Conservation (phyloP, 176 grass and related monocot species). For the Lolium multiflorum region DNA sequence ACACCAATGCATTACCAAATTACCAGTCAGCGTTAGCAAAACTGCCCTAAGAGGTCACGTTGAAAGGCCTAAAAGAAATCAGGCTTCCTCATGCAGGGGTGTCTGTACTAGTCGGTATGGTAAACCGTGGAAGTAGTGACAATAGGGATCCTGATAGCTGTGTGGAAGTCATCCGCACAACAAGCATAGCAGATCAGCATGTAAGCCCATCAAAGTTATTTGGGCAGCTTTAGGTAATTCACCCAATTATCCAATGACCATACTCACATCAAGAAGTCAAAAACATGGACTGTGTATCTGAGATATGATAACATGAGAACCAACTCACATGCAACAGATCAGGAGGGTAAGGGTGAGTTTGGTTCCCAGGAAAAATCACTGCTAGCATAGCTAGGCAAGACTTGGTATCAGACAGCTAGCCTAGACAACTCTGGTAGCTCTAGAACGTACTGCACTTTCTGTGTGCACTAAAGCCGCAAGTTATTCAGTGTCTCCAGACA, state of each 20-base stretch:
- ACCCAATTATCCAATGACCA: neutral
- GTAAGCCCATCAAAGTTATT: neutral
- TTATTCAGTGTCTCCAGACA: neutral
- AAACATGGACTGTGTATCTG: neutral
- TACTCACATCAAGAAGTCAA: conserved; percentile 13
- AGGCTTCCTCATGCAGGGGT: no score
- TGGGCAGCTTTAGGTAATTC: neutral
- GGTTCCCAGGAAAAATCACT: no score
- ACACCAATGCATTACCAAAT: neutral
- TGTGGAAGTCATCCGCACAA: neutral
- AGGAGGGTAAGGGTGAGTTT: no score
- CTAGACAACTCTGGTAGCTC: neutral
- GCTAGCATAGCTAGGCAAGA: no score
- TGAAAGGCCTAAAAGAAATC: neutral
- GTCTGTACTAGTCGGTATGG: no score
- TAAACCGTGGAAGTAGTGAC: neutral
- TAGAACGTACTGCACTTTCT: conserved; percentile 14
- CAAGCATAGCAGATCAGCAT: neutral
- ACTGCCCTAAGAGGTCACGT: neutral
- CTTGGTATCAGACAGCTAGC: neutral
- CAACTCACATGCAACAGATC: neutral
- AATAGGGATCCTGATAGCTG: neutral
- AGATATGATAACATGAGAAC: conserved; percentile 12
- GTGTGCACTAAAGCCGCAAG: neutral
- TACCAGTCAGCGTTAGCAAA: neutral